phyloP scores from a whole-genome alignment of 371 early-diverging fungal species.

The Amoeboaphelidium occidentale region DNA sequence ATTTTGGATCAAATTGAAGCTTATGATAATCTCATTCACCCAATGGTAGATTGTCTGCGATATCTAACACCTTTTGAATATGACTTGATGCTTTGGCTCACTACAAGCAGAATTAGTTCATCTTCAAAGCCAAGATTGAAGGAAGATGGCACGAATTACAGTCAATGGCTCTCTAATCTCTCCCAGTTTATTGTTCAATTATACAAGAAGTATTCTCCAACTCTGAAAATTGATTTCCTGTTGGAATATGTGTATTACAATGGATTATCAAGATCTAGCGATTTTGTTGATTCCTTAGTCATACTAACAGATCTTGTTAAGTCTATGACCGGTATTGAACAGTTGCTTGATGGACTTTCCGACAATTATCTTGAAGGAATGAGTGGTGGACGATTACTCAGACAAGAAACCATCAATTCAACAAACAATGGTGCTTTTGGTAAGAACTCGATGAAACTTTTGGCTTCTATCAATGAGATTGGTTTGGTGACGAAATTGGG shows the following conservation, averaged over 20 bases:
- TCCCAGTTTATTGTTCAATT: not conserved
- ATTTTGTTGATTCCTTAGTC: not conserved
- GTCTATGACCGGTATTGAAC: not conserved
- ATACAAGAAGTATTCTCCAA: not conserved
- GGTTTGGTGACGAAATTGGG: too few species aligned
- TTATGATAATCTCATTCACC: conserved; percentile 59
- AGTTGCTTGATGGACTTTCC: not conserved
- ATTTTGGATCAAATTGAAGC: conserved; percentile 50
- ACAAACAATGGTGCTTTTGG: too few species aligned
- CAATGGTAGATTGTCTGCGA: conserved; percentile 59
- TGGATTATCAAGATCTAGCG: not conserved
- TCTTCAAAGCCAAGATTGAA: conserved; percentile 21
- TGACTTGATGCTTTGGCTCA: conserved; percentile 46
- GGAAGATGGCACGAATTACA: conserved; percentile 28
- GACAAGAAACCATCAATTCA: too few species aligned
- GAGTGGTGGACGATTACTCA: too few species aligned
- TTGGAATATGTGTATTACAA: not conserved
- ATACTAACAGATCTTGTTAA: not conserved
- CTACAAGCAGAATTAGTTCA: conserved; percentile 40
- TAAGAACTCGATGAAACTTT: too few species aligned
- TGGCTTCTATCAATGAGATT: too few species aligned
- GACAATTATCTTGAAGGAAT: too few species aligned
- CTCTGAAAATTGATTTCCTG: not conserved
- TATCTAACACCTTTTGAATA: conserved; percentile 59
- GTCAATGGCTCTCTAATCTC: conserved; percentile 20